These are phyloP conservation scores for Dendrobium officinale DNA, from an alignment of 106 monocot species.

Conservation along the genomic window DNA sequence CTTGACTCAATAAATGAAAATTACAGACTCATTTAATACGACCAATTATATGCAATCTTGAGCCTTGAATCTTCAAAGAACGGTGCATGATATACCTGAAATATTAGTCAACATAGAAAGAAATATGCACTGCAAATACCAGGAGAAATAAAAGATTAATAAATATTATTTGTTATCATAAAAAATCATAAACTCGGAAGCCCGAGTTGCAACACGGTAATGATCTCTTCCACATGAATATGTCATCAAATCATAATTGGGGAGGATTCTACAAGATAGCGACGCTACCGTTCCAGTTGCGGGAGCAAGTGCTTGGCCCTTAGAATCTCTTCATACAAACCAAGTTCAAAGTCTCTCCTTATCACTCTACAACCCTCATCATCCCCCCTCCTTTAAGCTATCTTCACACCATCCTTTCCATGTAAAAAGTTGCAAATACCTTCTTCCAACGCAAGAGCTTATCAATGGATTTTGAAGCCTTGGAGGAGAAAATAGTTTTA, in stretches of 20 bases:
- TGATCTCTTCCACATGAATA: constrained; percentile 16
- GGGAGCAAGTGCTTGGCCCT: neutral
- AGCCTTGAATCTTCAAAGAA: too few species aligned
- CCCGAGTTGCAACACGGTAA: neutral
- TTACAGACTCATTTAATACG: too few species aligned
- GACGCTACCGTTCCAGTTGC: neutral
- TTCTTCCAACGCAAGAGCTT: constrained; percentile 44
- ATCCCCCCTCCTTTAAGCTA: neutral
- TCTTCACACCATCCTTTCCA: constrained; percentile 3
- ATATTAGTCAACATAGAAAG: too few species aligned
- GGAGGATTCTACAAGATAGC: neutral
- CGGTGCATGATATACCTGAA: too few species aligned
- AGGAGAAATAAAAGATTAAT: too few species aligned
- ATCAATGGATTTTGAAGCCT: constrained; percentile 50
- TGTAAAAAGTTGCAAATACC: constrained; percentile 37
- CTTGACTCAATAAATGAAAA: too few species aligned
- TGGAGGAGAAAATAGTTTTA: constrained; percentile 6
- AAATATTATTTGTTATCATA: too few species aligned
- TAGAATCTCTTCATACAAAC: neutral
- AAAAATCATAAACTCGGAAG: too few species aligned
- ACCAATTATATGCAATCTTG: too few species aligned
- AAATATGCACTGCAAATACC: too few species aligned
- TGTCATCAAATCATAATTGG: constrained; percentile 8
- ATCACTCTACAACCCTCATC: constrained; percentile 10
- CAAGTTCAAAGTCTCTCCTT: constrained; percentile 15